phyloP scores from a whole-genome alignment of 2,329 filamentous ascomycete species.

The Monosporascus sp. region DNA sequence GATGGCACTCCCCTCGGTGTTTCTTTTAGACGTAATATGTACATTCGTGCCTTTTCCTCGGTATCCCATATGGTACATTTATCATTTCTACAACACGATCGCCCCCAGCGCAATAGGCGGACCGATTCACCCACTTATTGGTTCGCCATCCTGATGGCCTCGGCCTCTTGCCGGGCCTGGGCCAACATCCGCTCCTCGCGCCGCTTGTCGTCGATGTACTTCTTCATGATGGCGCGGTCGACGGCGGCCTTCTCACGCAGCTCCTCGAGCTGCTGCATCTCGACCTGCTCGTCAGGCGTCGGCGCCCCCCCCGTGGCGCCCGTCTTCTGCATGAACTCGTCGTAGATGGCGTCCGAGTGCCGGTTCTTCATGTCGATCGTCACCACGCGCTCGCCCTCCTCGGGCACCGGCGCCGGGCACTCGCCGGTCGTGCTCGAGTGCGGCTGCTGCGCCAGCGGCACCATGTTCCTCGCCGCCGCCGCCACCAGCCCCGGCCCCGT shows the following conservation, averaged over 20 bases:
- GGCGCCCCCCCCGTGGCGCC: slow-evolving; percentile 52
- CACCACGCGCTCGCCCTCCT: slow-evolving; percentile 43
- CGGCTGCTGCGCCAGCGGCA: slow-evolving; percentile 33
- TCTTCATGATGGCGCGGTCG: slow-evolving; percentile 50
- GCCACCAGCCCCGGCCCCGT: slow-evolving; percentile 14
- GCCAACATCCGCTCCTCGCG: slow-evolving; percentile 55
- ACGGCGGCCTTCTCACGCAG: slow-evolving; percentile 43
- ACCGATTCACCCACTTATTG: slow-evolving; percentile 10
- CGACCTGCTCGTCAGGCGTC: slow-evolving; percentile 52
- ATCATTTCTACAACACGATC: too few species aligned
- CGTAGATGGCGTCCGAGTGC: slow-evolving; percentile 56
- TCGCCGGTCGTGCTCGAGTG: slow-evolving; percentile 42
- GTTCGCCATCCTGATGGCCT: slow-evolving; percentile 35
- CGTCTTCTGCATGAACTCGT: slow-evolving; percentile 57
- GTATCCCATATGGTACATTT: too few species aligned
- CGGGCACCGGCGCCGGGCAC: slow-evolving; percentile 44
- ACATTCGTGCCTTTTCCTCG: too few species aligned
- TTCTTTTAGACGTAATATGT: too few species aligned
- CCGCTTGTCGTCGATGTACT: slow-evolving; percentile 51
- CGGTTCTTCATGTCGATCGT: slow-evolving; percentile 61
- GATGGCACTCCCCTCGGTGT: too few species aligned
- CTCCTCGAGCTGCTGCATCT: slow-evolving; percentile 54
- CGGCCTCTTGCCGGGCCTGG: slow-evolving; percentile 47
- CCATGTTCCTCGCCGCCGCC: slow-evolving; percentile 16
- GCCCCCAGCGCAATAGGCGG: too few species aligned